Conservation (phyloP, 176 grass and related monocot species). For the Melocanna baccifera region DNA sequence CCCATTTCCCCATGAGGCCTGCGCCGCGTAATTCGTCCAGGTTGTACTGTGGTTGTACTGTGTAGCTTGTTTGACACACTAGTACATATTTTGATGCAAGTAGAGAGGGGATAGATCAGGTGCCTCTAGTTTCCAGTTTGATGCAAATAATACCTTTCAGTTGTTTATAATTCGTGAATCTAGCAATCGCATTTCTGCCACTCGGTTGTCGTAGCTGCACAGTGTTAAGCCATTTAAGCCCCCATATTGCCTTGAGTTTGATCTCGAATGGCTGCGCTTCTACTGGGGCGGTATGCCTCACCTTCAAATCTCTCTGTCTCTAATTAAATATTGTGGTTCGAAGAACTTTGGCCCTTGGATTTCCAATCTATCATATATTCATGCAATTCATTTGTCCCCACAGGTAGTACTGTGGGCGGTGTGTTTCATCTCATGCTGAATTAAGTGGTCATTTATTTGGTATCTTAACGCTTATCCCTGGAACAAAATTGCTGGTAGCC, state of each 20-base stretch:
- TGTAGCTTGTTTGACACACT: background rate
- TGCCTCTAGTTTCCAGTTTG: background rate
- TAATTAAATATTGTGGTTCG: background rate
- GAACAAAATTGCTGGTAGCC: background rate
- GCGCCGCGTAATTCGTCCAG: slow-evolving; percentile 24
- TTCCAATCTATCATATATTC: background rate
- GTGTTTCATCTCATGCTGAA: background rate
- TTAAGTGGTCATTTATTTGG: background rate
- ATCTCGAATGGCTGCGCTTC: background rate
- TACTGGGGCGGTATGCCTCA: background rate
- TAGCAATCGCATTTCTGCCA: background rate
- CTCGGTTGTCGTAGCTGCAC: background rate
- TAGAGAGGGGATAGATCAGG: background rate
- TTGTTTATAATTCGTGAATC: background rate
- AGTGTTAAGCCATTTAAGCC: background rate
- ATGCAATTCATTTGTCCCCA: background rate
- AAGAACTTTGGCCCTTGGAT: background rate
- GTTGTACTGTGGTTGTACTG: background rate
- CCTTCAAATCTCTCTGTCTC: background rate
- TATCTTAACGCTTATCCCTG: background rate
- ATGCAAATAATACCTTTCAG: background rate
- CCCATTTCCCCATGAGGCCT: slow-evolving; percentile 48
- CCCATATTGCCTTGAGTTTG: background rate
- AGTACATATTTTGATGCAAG: background rate
- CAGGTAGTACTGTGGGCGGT: background rate